These are phyloP conservation scores for Rubus parviflorus DNA, from an alignment of 306 rosid species.

Conservation along the genomic window DNA sequence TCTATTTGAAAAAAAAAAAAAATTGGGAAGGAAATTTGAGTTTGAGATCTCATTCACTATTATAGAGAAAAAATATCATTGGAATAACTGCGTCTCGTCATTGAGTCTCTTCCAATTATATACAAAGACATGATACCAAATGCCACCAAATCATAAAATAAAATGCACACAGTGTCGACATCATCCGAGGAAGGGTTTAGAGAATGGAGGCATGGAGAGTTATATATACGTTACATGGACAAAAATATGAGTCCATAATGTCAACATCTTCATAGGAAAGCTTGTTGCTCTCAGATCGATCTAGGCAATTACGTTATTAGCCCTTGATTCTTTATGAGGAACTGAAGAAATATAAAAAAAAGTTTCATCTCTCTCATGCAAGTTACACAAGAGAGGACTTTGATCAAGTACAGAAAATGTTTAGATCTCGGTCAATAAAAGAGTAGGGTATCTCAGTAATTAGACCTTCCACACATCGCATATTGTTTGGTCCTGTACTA, in stretches of 20 bases:
- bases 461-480: neutral
- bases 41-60: too few relatives aligned
- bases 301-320: neutral
- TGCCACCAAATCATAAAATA: neutral
- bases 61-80: too few relatives aligned
- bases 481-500: neutral
- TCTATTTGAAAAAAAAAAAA: too few relatives aligned
- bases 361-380: neutral
- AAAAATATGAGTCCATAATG: conserved; percentile 30
- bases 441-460: conserved; percentile 24
- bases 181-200: neutral
- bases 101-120: too few relatives aligned
- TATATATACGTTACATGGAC: neutral
- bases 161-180: conserved; percentile 32
- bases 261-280: conserved; percentile 17
- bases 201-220: neutral
- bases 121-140: too few relatives aligned
- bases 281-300: neutral
- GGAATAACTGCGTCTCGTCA: too few relatives aligned
- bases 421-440: neutral
- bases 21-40: too few relatives aligned
- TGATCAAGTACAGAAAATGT: conserved; percentile 4
- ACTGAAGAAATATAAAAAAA: too few relatives aligned
- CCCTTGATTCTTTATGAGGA: neutral
- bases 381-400: neutral